A percentile compares a stretch with the other conserved stretches of the same genome.
phyloP scores from a whole-genome alignment of 805 yeast genomes.

The Priceomyces medius region DNA sequence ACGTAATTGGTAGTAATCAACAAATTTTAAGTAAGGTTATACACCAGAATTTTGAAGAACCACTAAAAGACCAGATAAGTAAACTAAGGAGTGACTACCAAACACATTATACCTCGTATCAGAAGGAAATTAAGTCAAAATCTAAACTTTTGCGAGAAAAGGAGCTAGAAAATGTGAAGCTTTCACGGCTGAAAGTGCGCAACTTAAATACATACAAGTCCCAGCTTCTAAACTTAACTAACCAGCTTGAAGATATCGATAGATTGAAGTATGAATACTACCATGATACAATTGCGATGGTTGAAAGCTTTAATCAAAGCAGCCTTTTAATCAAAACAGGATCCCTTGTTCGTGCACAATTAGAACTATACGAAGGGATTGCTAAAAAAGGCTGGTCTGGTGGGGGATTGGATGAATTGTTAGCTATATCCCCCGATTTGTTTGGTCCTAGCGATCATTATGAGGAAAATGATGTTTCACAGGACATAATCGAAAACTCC shows the following conservation, averaged over 20 bases:
- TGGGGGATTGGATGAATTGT: conserved; percentile 74
- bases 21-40: conserved; percentile 63
- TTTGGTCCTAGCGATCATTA: conserved; percentile 11
- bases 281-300: conserved; percentile 57
- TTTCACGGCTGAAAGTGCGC: conserved; percentile 60
- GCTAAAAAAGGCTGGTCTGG: conserved; percentile 87
- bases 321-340: conserved; percentile 56
- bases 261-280: conserved; percentile 72
- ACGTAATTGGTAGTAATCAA: conserved; percentile 73
- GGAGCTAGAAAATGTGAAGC: conserved; percentile 59
- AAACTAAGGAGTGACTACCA: conserved; percentile 44
- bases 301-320: conserved; percentile 57
- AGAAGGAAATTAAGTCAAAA: conserved; percentile 50
- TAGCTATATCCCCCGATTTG: conserved; percentile 60
- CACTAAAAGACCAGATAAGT: conserved; percentile 46
- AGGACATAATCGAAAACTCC: not conserved
- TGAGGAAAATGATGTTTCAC: not conserved
- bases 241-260: conserved; percentile 78
- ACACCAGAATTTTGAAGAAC: conserved; percentile 52
- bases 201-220: conserved; percentile 67
- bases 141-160: conserved; percentile 53
- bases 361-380: conserved; percentile 75
- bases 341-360: conserved; percentile 70
- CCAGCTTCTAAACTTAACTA: conserved; percentile 64
- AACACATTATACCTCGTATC: conserved; percentile 53